Conservation (phyloP, 2,329 filamentous ascomycete species). For the Colletotrichum liaoningense region DNA sequence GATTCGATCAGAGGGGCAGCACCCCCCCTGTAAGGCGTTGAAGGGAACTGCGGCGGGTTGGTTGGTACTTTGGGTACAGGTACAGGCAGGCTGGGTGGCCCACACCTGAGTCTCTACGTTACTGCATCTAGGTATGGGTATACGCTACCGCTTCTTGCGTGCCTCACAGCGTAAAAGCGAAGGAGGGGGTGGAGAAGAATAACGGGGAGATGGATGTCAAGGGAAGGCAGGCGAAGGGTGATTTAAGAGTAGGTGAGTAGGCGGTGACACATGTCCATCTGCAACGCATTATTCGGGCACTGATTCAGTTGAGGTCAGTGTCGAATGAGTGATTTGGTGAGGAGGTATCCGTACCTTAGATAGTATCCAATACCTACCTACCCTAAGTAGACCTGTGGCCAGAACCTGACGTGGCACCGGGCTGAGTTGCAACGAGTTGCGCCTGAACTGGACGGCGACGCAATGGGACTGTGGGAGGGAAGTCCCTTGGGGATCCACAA, state of each 20-base stretch:
- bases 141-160: not conserved
- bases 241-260: not conserved
- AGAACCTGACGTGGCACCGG: conserved; percentile 36
- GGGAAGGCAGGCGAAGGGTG: not conserved
- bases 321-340: not conserved
- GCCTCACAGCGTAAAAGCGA: not conserved
- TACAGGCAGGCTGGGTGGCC: not conserved
- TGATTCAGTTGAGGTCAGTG: not conserved
- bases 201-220: not conserved
- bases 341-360: too few relatives aligned
- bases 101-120: not conserved
- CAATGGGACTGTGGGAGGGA: not conserved
- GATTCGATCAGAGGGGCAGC: conserved; percentile 25
- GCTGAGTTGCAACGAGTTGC: conserved; percentile 20
- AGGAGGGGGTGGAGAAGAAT: not conserved
- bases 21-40: conserved; percentile 10
- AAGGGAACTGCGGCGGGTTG: conserved; percentile 11
- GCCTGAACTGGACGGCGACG: too few relatives aligned
- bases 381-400: not conserved
- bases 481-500: conserved; percentile 29
- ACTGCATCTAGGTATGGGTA: not conserved
- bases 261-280: conserved; percentile 3
- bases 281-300: not conserved
- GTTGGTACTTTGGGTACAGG: not conserved
- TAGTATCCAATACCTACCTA: too few relatives aligned